Base-by-base conservation (phyloP, 2,329 filamentous ascomycete species). In the Trichoderma breve region DNA sequence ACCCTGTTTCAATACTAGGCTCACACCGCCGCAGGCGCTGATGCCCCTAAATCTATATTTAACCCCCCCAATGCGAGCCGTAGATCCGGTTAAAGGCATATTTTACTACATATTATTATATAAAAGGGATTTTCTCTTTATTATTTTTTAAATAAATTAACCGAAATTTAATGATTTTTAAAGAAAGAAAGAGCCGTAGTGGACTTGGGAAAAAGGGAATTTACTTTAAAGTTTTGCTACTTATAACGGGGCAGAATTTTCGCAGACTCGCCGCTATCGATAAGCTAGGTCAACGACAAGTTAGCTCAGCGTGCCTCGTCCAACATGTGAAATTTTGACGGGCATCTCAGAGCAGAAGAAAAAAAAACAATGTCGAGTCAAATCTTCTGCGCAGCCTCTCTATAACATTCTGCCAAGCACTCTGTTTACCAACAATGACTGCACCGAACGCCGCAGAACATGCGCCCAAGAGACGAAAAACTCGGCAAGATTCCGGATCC, bases 381-480 rank as follows among this genome's bases (percentile, higher is more conserved):
- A 34, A 36, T 34, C 15, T 14, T 8, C n/a, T 8, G 18, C 34
- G 15, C 39, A 30, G 11, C 30, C 28, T 30, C 39, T 70, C 28
- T 4, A 15, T 28, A 39, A n/a, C 26, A 15, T 8, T 39, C 39
- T 8, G 9, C 24, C 11, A n/a, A n/a, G 51, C 7, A n/a, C 32
- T 21, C 39, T 18, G n/a, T 62, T 18, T 15, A 28, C 11, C 30
- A 12, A 74, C 72, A 36, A 80, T 80, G 79, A 64, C 78, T 18
- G 62, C 76, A 57, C 73, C 77, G 72, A 75, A 76, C 53, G 72
- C 75, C 47, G 65, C 76, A 58, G 72, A 73, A 24, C 78, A 75
- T 53, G 78, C 80, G 4, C 71, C 80, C 15, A 85, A 84, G 74
- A 83, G 79, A 74, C 80, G 80, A 18, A 84, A 82, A 74, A 79